These are phyloP conservation scores for Cadophora sp. DNA, from an alignment of 2,329 filamentous ascomycete genomes.

Conservation along the genomic window DNA sequence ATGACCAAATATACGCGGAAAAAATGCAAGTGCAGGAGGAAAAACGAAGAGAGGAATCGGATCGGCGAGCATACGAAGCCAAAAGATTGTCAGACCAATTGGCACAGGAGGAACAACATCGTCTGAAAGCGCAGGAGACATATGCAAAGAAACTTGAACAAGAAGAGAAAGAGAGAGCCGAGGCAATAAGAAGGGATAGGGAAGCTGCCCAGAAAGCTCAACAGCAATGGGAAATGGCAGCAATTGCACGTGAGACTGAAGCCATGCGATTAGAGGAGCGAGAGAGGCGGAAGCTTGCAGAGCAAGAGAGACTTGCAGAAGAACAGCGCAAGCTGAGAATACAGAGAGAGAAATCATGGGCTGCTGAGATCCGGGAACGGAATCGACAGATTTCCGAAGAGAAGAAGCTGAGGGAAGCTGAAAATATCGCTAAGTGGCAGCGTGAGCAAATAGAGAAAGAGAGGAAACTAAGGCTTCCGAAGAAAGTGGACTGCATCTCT, in stretches of 20 bases:
- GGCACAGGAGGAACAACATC: slow-evolving; percentile 20
- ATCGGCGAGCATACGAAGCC: slow-evolving; percentile 10
- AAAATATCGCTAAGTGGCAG: not conserved
- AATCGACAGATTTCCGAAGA: slow-evolving; percentile 5
- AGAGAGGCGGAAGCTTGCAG: slow-evolving; percentile 14
- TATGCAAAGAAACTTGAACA: slow-evolving; percentile 16
- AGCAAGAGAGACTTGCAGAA: slow-evolving; percentile 7
- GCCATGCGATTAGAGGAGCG: slow-evolving; percentile 19
- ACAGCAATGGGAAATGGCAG: slow-evolving; percentile 19
- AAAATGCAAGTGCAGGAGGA: slow-evolving; percentile 14
- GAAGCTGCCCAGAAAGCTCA: slow-evolving; percentile 19
- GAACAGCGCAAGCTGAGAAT: slow-evolving; percentile 13
- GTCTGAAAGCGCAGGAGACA: slow-evolving; percentile 18
- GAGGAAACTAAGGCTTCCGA: slow-evolving; percentile 15
- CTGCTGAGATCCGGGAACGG: slow-evolving; percentile 11
- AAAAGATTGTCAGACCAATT: slow-evolving; percentile 19
- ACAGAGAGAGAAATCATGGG: slow-evolving; percentile 17
- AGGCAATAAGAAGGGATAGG: slow-evolving; percentile 19
- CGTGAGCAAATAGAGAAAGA: slow-evolving; percentile 15
- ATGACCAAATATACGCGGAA: slow-evolving; percentile 13
- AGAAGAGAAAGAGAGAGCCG: slow-evolving; percentile 13
- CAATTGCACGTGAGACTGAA: slow-evolving; percentile 18
- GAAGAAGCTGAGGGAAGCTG: slow-evolving; percentile 16
- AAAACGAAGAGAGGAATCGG: slow-evolving; percentile 10
- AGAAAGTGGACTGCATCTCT: slow-evolving; percentile 30